Evolutionary conservation across 2,329 filamentous ascomycete species (phyloP), one percentile per base, ranked within the genome.

Genomic region (Aspergillus udagawae): DNA sequence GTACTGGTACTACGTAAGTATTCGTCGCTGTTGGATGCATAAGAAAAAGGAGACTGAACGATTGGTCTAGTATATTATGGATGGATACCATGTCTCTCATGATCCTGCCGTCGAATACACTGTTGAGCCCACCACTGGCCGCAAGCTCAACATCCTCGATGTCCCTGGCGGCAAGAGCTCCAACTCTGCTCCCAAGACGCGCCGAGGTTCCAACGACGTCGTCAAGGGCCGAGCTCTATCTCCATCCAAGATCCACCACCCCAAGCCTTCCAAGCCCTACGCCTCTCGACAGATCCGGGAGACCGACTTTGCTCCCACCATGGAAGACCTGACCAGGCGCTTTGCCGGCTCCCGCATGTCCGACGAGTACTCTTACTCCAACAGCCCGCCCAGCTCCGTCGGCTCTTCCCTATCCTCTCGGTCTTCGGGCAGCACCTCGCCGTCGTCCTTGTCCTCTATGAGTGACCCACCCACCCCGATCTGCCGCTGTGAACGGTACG

Each of bases 61-160:
- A 41, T 14, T 29, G 25, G 52, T 21, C 12, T 44, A 77, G 73
- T 99, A 97, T 84, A 97, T 97, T 86, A 94, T 97, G 77, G 94
- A 99, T 77, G 94, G 94, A 68, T 97, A 97, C 86, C 92, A 97
- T 77, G 89, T 96, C 75, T 92, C 92, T 61, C 93, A 97, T 84
- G 94, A 97, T 80, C 92, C 93, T 67, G 90, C 90, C 75, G 88
- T 92, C 75, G 82, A 89, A 71, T 93, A 89, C 73, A 95, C 90
- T 73, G 88, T 90, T 66, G 94, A 99, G 83, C 92, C 93, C 74
- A 97, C 92, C 76, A 97, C 94, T 56, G 91, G 92, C 80, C 93
- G 94, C 76, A 91, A 92, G 78, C 85, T 99, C 69, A 99, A 99
- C 85, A 91, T 96, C 79, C 91, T 99, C 77, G 92, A 97, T 76